Evolutionary conservation across 345 rosid species (phyloP), one percentile per base, ranked within the genome.

Genomic region (Salix caprea): DNA sequence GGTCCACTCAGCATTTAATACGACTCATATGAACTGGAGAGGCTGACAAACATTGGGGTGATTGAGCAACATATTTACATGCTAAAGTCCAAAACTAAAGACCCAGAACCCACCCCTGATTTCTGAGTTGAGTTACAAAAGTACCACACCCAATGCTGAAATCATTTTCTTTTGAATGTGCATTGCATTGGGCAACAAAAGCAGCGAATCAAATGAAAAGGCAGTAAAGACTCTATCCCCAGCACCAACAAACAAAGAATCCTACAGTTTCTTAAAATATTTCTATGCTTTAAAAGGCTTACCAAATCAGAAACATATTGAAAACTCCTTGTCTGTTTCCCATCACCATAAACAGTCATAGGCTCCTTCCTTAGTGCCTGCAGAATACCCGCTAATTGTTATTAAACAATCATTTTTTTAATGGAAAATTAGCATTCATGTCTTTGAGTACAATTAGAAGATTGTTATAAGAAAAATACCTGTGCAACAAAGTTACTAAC

Each of bases 311-410:
- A 96, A 80, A 96, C 99, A 84, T 80, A 96, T 83, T 93, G 97
- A 88, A 96, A 96, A 80, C 99, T 96, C 89, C 99, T 91, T 21
- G 99, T 96, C 85, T 96, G 99, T 87, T 96, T 96, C 78, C 99
- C 99, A 78, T 96, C 97, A 37, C 99, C 99, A 87, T 96, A 96
- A 21, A 96, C 99, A 37, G 98, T 90, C 97, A 96, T 67, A 5
- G 99, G 97, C 70, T 93, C 98, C 86, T 96, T 96, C 88, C 99
- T 90, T 75, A 96, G 61, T 19, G 98, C 99, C 99, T 95, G 89
- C 88, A 52, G n/a, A 58, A 23, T 58, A 10, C 64, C 64, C 12
- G 64, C 28, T n/a, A 58, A 58, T 56, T n/a, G 4, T 58, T 26
- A 42, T n/a, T 28, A 13, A 18, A 9, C 39, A 39, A 56, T 10